phyloP scores from a whole-genome alignment of 2,329 filamentous ascomycete species.

The Aschersonia sp. region DNA sequence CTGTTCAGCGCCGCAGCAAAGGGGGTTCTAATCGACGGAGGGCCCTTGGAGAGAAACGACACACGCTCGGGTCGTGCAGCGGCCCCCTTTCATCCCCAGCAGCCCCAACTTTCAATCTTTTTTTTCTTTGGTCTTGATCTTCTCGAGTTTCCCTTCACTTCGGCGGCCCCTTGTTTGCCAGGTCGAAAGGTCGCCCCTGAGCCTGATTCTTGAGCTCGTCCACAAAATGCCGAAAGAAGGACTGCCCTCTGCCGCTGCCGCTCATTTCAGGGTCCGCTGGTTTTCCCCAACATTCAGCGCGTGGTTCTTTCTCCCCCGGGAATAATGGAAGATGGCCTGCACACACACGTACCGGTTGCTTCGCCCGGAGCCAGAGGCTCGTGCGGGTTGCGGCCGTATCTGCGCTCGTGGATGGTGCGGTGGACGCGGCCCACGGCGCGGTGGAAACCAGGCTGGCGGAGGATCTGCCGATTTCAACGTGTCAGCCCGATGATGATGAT shows the following conservation, averaged over 20 bases:
- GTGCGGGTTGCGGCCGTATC: conserved; percentile 32
- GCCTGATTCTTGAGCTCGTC: conserved; percentile 37
- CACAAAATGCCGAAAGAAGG: conserved; percentile 32
- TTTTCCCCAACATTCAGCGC: not conserved
- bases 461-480: conserved; percentile 21
- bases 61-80: too few species aligned
- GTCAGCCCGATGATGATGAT: too few species aligned
- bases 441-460: conserved; percentile 36
- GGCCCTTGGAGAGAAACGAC: too few species aligned
- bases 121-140: too few species aligned
- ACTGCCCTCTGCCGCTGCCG: conserved; percentile 10
- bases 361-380: conserved; percentile 37
- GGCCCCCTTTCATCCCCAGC: too few species aligned
- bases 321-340: not conserved
- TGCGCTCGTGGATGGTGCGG: conserved; percentile 30
- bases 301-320: not conserved
- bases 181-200: conserved; percentile 27
- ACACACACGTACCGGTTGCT: conserved; percentile 28
- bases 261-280: not conserved
- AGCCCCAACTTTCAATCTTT: too few species aligned
- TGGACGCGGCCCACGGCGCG: conserved; percentile 38
- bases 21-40: too few species aligned
- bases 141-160: conserved; percentile 8
- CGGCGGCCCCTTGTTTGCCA: conserved; percentile 13
- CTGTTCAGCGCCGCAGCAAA: too few species aligned